Conservation (phyloP, 495 filamentous ascomycete genomes). For the Hypoxylon subgilvum region DNA sequence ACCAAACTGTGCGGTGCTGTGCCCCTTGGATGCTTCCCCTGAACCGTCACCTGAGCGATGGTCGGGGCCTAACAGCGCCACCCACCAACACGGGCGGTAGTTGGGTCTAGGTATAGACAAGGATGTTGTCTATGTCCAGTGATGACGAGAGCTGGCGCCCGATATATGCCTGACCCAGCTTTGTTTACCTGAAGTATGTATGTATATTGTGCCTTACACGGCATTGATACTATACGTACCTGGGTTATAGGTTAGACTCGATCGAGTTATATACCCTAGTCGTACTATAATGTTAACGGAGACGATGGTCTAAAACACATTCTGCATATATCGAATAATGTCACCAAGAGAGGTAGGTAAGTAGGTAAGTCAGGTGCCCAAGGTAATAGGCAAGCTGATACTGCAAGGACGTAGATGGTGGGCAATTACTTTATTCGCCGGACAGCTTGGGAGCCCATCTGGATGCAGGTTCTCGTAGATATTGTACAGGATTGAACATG, state of each 20-base stretch:
- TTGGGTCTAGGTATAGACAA: neutral
- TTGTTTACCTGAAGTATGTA: neutral
- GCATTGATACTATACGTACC: too few species aligned
- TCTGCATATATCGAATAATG: neutral
- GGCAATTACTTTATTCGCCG: conserved; percentile 35
- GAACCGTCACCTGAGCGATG: conserved; percentile 23
- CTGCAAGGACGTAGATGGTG: too few species aligned
- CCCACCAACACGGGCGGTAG: conserved; percentile 5
- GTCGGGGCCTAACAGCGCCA: neutral
- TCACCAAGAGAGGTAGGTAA: neutral
- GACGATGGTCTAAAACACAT: too few species aligned
- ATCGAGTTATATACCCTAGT: conserved; percentile 10
- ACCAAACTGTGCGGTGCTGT: too few species aligned
- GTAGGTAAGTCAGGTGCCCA: too few species aligned
- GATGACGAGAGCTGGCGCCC: conserved; percentile 1
- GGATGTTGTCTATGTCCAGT: neutral
- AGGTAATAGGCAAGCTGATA: neutral
- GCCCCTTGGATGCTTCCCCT: conserved; percentile 25
- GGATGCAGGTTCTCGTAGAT: conserved; percentile 36
- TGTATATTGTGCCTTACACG: too few species aligned
- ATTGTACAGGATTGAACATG: conserved; percentile 34
- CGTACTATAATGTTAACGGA: too few species aligned
- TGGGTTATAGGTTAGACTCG: conserved; percentile 8
- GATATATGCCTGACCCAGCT: neutral
- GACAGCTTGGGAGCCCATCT: conserved; percentile 22